A percentile compares a stretch with the other conserved stretches of the same genome.
phyloP scores from a whole-genome alignment of 768 basidiomycete species.

The Brasilioporus rufonigricans region DNA sequence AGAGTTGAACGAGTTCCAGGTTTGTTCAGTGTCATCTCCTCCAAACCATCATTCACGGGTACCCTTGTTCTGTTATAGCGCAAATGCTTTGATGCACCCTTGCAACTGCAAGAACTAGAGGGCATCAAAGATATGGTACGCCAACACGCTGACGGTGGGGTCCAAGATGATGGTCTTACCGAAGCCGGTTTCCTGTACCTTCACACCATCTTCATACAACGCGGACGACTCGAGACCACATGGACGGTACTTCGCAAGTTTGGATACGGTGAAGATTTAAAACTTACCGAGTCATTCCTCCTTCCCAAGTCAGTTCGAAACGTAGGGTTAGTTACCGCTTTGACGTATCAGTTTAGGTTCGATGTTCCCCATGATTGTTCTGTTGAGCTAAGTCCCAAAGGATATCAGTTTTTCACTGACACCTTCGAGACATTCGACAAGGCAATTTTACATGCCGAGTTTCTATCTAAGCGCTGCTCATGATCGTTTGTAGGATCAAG shows the following conservation, averaged over 20 bases:
- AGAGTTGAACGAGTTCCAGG: conserved; percentile 97
- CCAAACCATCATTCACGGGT: not conserved
- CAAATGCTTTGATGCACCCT: conserved; percentile 92
- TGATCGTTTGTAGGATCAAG: conserved; percentile 67
- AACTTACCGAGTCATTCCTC: conserved; percentile 84
- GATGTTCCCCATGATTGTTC: conserved; percentile 94
- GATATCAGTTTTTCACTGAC: conserved; percentile 96
- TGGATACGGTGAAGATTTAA: conserved; percentile 94
- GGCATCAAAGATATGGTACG: conserved; percentile 94
- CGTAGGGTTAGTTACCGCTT: not conserved
- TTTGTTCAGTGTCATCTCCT: conserved; percentile 29
- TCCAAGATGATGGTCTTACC: conserved; percentile 79
- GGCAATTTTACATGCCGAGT: conserved; percentile 35
- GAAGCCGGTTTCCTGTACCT: conserved; percentile 92
- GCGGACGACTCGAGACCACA: conserved; percentile 92
- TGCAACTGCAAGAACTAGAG: conserved; percentile 91
- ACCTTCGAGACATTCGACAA: conserved; percentile 96
- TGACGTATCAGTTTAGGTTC: conserved; percentile 52
- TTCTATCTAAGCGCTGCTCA: conserved; percentile 1
- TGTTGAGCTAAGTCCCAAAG: conserved; percentile 90
- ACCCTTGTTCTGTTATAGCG: conserved; percentile 44
- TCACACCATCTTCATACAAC: conserved; percentile 95
- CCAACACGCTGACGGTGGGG: conserved; percentile 70
- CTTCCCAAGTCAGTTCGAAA: conserved; percentile 70
- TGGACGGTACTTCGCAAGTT: conserved; percentile 96